Evolutionary conservation across 148 eudicot genomes (phyloP), one percentile per base, ranked within the genome.

Genomic region (Rhododendron williamsianum): DNA sequence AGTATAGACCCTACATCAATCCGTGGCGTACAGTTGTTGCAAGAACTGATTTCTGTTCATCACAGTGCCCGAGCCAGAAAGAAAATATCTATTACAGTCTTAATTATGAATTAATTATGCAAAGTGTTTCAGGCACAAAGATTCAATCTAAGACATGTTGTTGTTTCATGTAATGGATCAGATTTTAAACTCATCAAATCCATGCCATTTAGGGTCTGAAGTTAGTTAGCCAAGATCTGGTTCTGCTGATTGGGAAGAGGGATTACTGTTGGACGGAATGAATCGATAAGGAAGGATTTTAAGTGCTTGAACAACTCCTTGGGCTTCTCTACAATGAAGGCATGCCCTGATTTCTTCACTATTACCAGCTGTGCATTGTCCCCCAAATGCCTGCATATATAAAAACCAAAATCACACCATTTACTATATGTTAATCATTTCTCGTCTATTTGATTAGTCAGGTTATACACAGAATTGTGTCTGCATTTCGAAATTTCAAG

Each of bases 291-390:
- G 89, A 95, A 94, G 38, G 84, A 67, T 80, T 92, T 94, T 87
- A 96, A 83, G 85, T 88, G 89, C 86, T 56, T 90, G 90, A 76
- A 80, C 86, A 92, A 86, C 85, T 94, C 96, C 89, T 82, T 93
- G 3, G 98, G 89, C 69, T 91, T 92, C 90, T 96, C 98, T 7
- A 88, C 54, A 30, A 85, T 85, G 88, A 94, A 89, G 49, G 89
- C 93, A 77, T 96, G 98, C 33, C 98, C 98, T 15, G 95, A 84
- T 49, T 94, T 90, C 88, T 93, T 86, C 21, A 96, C 84, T n/a
- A 94, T 88, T 38, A 88, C 90, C 16, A 94, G 87, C 87, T 89
- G 51, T 6, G 94, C 95, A 84, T 91, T 94, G 18, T 93, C 94
- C 19, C 95, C 98, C 79, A 96, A 72, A 87, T 94, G 95, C 82